Evolutionary conservation across 2,329 filamentous ascomycete genomes (phyloP).

Genomic region (Leptographium wingfieldii): DNA sequence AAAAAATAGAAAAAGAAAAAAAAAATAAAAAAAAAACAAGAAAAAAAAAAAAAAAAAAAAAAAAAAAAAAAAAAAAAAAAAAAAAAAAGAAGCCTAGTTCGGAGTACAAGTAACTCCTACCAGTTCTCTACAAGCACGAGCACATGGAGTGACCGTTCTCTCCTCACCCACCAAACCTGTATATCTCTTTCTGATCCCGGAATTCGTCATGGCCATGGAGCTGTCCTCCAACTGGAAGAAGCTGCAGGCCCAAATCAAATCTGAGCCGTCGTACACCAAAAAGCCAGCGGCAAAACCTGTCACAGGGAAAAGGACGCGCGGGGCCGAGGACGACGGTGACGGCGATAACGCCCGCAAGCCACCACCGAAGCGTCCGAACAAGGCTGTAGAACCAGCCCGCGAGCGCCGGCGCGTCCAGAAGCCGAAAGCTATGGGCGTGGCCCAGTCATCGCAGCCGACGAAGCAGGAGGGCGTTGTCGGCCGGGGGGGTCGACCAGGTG

Average conservation of each 20-base stretch:
- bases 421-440: slow-evolving; percentile 36
- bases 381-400: not conserved
- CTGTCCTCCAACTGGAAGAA: slow-evolving; percentile 68
- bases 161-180: not conserved
- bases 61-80: not conserved
- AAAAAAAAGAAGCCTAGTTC: not conserved
- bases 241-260: slow-evolving; percentile 50
- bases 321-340: slow-evolving; percentile 30
- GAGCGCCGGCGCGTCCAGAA: not conserved
- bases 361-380: slow-evolving; percentile 8
- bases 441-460: slow-evolving; percentile 35
- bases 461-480: slow-evolving; percentile 12
- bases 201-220: slow-evolving; percentile 26
- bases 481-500: not conserved
- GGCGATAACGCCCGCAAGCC: slow-evolving; percentile 14
- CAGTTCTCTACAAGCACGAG: not conserved
- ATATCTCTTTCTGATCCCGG: not conserved
- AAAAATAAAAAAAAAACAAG: too few relatives aligned
- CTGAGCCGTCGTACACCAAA: slow-evolving; percentile 24
- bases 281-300: slow-evolving; percentile 15
- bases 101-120: not conserved
- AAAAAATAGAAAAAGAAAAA: not conserved
- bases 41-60: too few relatives aligned
- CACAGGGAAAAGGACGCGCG: slow-evolving; percentile 16
- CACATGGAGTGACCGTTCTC: not conserved